Evolutionary conservation across 805 yeast genomes (phyloP).

Genomic region (Candida xiaguanensis): DNA sequence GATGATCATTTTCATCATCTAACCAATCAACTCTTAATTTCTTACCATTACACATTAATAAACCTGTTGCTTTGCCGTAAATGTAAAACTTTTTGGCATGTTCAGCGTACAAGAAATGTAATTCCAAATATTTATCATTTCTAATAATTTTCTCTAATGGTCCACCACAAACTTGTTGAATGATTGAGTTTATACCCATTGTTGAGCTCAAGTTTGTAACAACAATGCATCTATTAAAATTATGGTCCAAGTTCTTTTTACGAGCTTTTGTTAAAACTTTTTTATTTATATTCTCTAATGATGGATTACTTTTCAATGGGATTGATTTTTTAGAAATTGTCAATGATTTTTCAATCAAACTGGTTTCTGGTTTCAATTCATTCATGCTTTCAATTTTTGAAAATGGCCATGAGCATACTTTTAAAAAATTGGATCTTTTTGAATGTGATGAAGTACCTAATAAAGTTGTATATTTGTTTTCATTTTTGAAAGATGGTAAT

Average conservation of each 20-base stretch:
- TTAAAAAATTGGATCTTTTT: slow-evolving; percentile 8
- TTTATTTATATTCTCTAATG: slow-evolving; percentile 8
- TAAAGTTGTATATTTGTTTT: slow-evolving; percentile 3
- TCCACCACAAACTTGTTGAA: slow-evolving; percentile 64
- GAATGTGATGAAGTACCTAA: neutral
- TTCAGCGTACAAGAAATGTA: slow-evolving; percentile 50
- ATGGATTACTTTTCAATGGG: slow-evolving; percentile 4
- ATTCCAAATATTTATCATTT: slow-evolving; percentile 27
- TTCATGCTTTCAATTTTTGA: slow-evolving; percentile 6
- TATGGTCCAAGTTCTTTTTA: neutral
- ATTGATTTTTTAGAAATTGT: neutral
- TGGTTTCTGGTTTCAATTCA: neutral
- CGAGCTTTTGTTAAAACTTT: neutral
- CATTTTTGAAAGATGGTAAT: slow-evolving; percentile 5
- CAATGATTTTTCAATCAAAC: neutral
- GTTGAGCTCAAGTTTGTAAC: slow-evolving; percentile 9
- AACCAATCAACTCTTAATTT: slow-evolving; percentile 50
- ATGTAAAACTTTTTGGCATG: slow-evolving; percentile 54
- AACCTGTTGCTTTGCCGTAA: slow-evolving; percentile 46
- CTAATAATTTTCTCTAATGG: slow-evolving; percentile 53
- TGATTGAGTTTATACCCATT: slow-evolving; percentile 47
- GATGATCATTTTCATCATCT: slow-evolving; percentile 17
- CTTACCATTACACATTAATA: slow-evolving; percentile 58
- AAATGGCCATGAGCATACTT: slow-evolving; percentile 11
- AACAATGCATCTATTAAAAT: slow-evolving; percentile 1